phyloP scores from a whole-genome alignment of 2,329 filamentous ascomycete genomes.

The Hansfordia pulvinata region DNA sequence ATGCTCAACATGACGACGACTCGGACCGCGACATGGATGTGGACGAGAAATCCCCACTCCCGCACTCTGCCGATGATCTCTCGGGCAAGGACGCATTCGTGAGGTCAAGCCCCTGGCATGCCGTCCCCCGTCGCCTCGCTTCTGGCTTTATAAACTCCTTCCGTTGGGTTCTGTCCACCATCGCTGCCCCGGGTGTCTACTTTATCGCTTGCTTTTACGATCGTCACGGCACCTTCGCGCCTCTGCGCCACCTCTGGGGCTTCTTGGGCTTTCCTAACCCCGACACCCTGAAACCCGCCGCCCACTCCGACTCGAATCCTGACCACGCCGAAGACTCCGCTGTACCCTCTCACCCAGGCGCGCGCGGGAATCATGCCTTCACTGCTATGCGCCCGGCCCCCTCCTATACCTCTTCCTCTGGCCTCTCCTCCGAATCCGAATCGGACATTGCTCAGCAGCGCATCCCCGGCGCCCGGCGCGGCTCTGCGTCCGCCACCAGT shows the following conservation, averaged over 20 bases:
- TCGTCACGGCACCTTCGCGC: constrained; percentile 63
- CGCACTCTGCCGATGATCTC: too few species aligned
- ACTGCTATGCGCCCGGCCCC: constrained; percentile 10
- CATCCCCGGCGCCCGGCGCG: constrained; percentile 14
- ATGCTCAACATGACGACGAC: constrained; percentile 17
- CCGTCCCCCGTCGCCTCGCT: constrained; percentile 55
- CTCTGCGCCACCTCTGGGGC: constrained; percentile 58
- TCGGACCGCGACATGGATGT: constrained; percentile 24
- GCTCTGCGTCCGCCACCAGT: constrained; percentile 13
- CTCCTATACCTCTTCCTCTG: constrained; percentile 43
- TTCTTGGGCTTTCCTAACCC: constrained; percentile 37
- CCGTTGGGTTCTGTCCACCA: constrained; percentile 62
- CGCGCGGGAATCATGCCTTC: constrained; percentile 11
- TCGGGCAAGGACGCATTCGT: too few species aligned
- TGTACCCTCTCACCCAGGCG: too few species aligned
- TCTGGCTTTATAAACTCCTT: constrained; percentile 62
- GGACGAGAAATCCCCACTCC: constrained; percentile 61
- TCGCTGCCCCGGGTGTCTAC: constrained; percentile 71
- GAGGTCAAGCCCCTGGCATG: constrained; percentile 34
- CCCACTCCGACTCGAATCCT: constrained; percentile 21
- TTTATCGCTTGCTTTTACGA: constrained; percentile 74
- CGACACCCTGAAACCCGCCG: constrained; percentile 33
- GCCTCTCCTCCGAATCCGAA: constrained; percentile 59
- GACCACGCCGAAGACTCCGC: constrained; percentile 5
- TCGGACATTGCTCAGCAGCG: constrained; percentile 32